Evolutionary conservation across 345 rosid species (phyloP).

Genomic region (Linum usitatissimum): DNA sequence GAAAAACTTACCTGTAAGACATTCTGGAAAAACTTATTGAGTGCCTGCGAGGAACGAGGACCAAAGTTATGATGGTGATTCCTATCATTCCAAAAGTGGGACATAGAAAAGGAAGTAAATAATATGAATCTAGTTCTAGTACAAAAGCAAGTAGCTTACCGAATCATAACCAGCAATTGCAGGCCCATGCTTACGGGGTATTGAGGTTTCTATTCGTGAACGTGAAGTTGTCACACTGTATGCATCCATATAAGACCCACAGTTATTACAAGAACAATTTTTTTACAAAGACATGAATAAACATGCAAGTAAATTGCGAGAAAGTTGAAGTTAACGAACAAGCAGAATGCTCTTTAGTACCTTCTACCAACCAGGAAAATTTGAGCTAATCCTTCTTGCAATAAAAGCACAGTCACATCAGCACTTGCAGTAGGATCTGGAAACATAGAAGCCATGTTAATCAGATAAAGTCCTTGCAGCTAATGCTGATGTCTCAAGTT

Average conservation of each 20-base stretch:
- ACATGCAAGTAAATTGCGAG: neutral
- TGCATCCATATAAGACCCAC: neutral
- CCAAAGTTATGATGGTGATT: neutral
- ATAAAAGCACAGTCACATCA: constrained; percentile 75
- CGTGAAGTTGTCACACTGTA: constrained; percentile 76
- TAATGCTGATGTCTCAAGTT: neutral
- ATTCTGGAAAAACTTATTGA: constrained; percentile 82
- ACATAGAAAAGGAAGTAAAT: neutral
- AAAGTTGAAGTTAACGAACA: neutral
- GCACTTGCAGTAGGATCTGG: constrained; percentile 93
- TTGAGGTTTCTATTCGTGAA: constrained; percentile 74
- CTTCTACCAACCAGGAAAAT: constrained; percentile 84
- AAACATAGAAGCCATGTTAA: constrained; percentile 8
- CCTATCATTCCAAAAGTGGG: neutral
- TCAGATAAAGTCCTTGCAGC: neutral
- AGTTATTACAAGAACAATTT: neutral
- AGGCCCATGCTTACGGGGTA: constrained; percentile 98
- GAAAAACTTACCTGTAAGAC: constrained; percentile 56
- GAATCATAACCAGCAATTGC: constrained; percentile 94
- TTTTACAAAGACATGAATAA: neutral
- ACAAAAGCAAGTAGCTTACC: constrained; percentile 18
- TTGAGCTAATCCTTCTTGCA: constrained; percentile 97
- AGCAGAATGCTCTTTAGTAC: constrained; percentile 20
- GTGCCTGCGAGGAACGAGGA: constrained; percentile 37
- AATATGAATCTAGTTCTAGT: neutral